Percentiles rank a stretch among this genome's conserved stretches.
These are phyloP conservation scores for Naganishia sp. DNA, from an alignment of 1,284 basidiomycete genomes.

Conservation along the genomic window DNA sequence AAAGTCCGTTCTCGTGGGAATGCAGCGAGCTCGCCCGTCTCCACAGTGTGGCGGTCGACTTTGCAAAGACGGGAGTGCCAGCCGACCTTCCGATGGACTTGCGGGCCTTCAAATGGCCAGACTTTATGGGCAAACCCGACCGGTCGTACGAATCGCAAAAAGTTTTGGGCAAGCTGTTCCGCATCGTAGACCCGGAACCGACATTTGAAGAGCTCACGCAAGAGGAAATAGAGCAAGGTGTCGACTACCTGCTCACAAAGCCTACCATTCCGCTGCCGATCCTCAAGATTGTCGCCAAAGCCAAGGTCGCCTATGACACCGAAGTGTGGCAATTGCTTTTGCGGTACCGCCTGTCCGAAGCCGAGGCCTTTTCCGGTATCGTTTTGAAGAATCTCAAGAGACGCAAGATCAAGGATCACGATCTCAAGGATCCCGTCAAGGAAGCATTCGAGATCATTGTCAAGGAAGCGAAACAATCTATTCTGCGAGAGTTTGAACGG, in stretches of 20 bases:
- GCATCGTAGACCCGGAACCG: conserved; percentile 34
- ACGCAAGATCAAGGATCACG: conserved; percentile 33
- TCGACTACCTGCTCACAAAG: conserved; percentile 37
- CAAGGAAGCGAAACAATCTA: conserved; percentile 5
- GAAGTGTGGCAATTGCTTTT: conserved; percentile 15
- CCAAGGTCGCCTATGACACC: conserved; percentile 34
- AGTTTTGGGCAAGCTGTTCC: conserved; percentile 50
- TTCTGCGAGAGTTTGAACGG: not conserved
- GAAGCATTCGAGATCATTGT: conserved; percentile 14
- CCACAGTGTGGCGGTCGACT: conserved; percentile 47
- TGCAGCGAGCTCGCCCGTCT: conserved; percentile 26
- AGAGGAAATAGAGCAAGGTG: conserved; percentile 17
- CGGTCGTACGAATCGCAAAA: conserved; percentile 39
- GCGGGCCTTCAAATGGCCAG: conserved; percentile 47
- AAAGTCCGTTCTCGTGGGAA: conserved; percentile 32
- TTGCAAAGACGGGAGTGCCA: conserved; percentile 53
- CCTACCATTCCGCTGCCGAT: conserved; percentile 40
- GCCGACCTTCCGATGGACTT: conserved; percentile 41
- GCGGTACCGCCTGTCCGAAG: conserved; percentile 38
- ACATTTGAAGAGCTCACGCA: conserved; percentile 12
- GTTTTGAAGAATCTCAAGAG: conserved; percentile 36
- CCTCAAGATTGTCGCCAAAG: conserved; percentile 43
- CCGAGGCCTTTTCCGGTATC: conserved; percentile 37
- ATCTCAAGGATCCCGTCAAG: conserved; percentile 34
- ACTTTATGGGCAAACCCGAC: conserved; percentile 52